Base-by-base conservation (phyloP, 208 protist species). In the Leishmania tropica region DNA sequence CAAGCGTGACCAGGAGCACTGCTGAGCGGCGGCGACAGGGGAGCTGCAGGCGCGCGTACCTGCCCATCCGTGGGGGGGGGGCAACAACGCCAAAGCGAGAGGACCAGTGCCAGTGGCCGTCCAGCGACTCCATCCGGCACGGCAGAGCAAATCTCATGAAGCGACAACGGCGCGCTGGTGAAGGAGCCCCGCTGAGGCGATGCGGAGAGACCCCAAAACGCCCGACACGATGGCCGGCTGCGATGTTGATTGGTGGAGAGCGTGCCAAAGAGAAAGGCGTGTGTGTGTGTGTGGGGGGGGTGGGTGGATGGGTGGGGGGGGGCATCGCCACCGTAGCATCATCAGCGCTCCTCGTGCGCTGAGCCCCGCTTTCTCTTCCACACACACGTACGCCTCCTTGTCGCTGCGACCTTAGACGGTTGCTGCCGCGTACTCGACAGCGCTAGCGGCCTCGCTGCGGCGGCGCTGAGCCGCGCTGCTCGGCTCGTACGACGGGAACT, bases 401-500 rank as follows among this genome's bases (percentile, higher is more conserved):
- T 83, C 75, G 35, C 60, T 35, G 60, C 48, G 2, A 48, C 40
- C 15, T 88, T 91, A 96, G 17, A 84, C 90, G 17, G 79, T 86
- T 8, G 81, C 73, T 31, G 85, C 84, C 15, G 89, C 91, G 83
- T 89, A 93, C 76, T 97, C 92, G 56, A 89, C 86, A 1, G 91
- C 88, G 65, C 83, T 92, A 31, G 94, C 94, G 17, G 94, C 94
- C 62, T 90, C 87, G 21, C 76, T 86, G 37, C 94, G 92, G 70
- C 91, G 92, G 58, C 86, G 89, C 87, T 97, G 90, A 48, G 88
- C 86, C 19, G 74, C 80, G 71, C 88, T 93, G 72, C 76, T 78
- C 17, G 94, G 94, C 81, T 95, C 90, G 74, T 97, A 92, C 17
- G 91, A 79, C 1, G 94, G 94, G 83, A 94, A 96, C 87, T 93